phyloP scores from a whole-genome alignment of 306 rosid species.

The Spatholobus suberectus region DNA sequence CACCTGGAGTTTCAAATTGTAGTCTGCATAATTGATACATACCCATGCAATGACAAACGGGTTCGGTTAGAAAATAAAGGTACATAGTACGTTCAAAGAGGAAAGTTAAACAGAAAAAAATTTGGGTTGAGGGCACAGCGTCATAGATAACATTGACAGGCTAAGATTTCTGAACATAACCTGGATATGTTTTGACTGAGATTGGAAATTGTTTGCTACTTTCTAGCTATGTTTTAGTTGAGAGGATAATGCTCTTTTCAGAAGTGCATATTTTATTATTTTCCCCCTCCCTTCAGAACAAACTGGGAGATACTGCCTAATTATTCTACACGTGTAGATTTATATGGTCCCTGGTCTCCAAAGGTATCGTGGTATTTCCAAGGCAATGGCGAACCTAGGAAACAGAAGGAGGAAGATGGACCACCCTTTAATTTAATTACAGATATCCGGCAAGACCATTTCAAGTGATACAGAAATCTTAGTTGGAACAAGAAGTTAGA shows the following conservation, averaged over 20 bases:
- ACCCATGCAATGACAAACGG: neutral
- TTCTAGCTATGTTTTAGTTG: conserved; percentile 19
- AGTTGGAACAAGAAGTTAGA: conserved; percentile 27
- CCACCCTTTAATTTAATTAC: conserved; percentile 59
- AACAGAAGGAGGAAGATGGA: conserved; percentile 71
- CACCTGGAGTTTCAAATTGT: conserved; percentile 1
- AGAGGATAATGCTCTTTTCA: conserved; percentile 24
- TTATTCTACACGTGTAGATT: conserved; percentile 56
- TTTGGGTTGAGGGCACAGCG: neutral
- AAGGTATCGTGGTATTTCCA: conserved; percentile 79
- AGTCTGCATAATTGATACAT: conserved; percentile 24
- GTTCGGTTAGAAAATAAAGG: conserved; percentile 23
- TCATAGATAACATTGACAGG: conserved; percentile 16
- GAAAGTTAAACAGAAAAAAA: neutral
- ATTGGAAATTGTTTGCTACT: conserved; percentile 15
- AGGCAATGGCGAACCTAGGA: conserved; percentile 70
- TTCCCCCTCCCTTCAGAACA: neutral
- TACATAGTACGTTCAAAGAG: neutral
- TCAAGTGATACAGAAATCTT: conserved; percentile 54
- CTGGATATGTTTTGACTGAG: conserved; percentile 11
- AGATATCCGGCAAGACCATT: conserved; percentile 71
- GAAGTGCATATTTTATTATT: neutral
- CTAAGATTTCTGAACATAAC: conserved; percentile 25
- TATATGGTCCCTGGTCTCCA: conserved; percentile 76
- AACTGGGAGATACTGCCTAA: conserved; percentile 14